Base-by-base conservation (phyloP, 257 asterid species). In the Knoxia roxburghii region DNA sequence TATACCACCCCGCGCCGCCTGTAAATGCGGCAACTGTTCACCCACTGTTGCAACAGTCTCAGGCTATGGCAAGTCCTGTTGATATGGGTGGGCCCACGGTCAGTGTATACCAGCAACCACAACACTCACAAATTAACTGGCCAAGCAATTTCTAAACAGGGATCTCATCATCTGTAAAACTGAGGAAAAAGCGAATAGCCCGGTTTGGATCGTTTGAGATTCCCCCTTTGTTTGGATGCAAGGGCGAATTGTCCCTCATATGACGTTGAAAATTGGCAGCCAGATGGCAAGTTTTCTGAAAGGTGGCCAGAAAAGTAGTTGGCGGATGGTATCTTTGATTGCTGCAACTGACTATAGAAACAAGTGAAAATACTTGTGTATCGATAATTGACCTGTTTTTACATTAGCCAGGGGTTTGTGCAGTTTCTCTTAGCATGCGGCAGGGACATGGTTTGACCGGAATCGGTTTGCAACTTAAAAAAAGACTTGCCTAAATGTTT, bases 81-180 rank as follows among this genome's bases (percentile, higher is more conserved):
- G 97, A 92, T 68, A 84, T 92, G 92, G 97, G 72, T 45, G 96
- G 92, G 63, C 90, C 89, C 0, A 69, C 87, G 1, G 81, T 77
- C 65, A 82, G 51, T 64, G 81, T 83, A 65, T 89, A 89, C 85
- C 98, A 92, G 80, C 98, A 86, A 79, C 90, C 84, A 26, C 98
- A 91, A 79, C 98, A 85, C 46, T 68, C 91, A n/a, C 94, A 91
- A 49, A 79, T 83, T 37, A 92, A 86, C 78, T 86, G 97, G 98
- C 95, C 98, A 12, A 83, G 78, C 82, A 87, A 74, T 85, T 91
- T 87, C 77, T 91, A 75, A 84, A 78, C 37, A 43, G 58, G 39
- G 63, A 46, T 40, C 60, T 5, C 33, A 32, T 50, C 72, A 68
- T 61, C 68, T 70, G 52, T 55, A 68, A 69, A 77, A 74, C 74